Percentiles rank a stretch among this genome's conserved stretches.
Evolutionary conservation across 306 rosid genomes (phyloP).

Genomic region (Aeschynomene evenia): DNA sequence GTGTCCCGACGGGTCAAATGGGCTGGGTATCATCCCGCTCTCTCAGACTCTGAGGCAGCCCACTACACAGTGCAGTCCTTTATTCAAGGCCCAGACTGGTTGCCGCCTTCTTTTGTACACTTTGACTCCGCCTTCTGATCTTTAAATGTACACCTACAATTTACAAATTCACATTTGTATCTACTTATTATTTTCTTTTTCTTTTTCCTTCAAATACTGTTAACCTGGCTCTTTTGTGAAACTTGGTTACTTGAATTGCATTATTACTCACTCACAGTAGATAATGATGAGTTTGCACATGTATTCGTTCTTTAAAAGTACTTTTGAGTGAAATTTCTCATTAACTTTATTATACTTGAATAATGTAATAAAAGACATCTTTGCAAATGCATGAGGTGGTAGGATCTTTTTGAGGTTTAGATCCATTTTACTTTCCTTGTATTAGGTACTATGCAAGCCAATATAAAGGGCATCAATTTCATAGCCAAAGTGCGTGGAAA

Average conservation of each 20-base stretch:
- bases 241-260: no score
- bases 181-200: no score
- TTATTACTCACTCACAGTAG: no score
- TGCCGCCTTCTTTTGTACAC: slow-evolving; percentile 50
- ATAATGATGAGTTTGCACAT: no score
- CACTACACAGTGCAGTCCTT: slow-evolving; percentile 58
- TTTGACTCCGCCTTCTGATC: slow-evolving; percentile 53
- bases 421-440: neutral
- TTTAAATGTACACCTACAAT: no score
- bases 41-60: slow-evolving; percentile 43
- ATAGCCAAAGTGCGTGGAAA: neutral
- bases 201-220: no score
- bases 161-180: no score
- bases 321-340: no score
- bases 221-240: no score
- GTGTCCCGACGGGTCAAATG: slow-evolving; percentile 62
- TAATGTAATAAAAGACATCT: no score
- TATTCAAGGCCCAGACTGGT: slow-evolving; percentile 75
- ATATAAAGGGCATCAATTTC: neutral
- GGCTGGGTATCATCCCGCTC: slow-evolving; percentile 62
- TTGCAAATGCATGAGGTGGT: neutral
- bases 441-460: neutral
- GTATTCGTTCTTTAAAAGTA: no score
- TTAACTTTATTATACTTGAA: no score
- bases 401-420: neutral